phyloP scores from a whole-genome alignment of 495 filamentous ascomycete genomes.

The Aspergillus indologenus region DNA sequence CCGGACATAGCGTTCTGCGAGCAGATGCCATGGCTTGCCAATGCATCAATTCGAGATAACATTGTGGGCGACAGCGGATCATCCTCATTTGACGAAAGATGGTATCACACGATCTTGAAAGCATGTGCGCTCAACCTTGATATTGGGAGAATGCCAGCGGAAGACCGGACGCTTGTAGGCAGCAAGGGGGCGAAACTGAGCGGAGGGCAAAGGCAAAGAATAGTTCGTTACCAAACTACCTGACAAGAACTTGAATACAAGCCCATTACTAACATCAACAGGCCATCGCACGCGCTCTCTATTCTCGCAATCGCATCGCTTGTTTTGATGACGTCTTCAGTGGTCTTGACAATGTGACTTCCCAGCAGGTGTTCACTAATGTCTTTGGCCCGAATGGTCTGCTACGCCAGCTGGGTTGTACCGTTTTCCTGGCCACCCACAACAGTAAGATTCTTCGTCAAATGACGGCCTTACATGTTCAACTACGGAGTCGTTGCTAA shows the following conservation, averaged over 20 bases:
- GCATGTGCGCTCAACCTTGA: no score
- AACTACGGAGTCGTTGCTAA: no score
- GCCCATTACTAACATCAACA: background rate
- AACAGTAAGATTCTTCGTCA: no score
- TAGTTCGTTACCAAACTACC: no score
- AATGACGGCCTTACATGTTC: no score
- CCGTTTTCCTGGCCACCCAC: slow-evolving; percentile 20
- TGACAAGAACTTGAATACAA: no score
- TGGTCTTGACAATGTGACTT: slow-evolving; percentile 47
- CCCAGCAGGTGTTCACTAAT: slow-evolving; percentile 41
- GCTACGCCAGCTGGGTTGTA: slow-evolving; percentile 29
- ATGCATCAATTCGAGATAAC: slow-evolving; percentile 37
- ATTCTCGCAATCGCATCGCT: slow-evolving; percentile 36
- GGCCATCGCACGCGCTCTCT: slow-evolving; percentile 46
- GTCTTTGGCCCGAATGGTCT: slow-evolving; percentile 45
- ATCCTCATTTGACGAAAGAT: no score
- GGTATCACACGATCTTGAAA: no score
- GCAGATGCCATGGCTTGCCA: slow-evolving; percentile 39
- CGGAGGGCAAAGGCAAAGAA: no score
- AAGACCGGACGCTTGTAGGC: no score
- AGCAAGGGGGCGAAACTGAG: no score
- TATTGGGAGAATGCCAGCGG: no score
- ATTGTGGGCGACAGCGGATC: slow-evolving; percentile 23
- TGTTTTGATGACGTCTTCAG: slow-evolving; percentile 53
- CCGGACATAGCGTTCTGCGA: slow-evolving; percentile 40